Percentiles rank a stretch among this genome's conserved stretches.
Conservation (phyloP, 768 basidiomycete genomes). For the Serendipita sp. region DNA sequence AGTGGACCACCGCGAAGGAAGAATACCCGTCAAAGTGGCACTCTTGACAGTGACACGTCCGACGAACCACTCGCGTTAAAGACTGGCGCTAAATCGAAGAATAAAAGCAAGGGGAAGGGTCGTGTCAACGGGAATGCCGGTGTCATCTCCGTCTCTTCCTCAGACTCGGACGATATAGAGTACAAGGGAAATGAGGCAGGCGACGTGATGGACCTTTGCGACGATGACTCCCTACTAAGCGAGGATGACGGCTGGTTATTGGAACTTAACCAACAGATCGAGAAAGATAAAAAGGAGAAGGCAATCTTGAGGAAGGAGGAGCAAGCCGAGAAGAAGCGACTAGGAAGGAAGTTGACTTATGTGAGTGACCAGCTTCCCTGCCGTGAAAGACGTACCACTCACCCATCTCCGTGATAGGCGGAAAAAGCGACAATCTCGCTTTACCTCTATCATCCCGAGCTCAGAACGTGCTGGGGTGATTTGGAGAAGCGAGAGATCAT, state of each 20-base stretch:
- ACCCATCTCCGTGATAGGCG: conserved; percentile 30
- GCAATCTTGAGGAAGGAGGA: conserved; percentile 29
- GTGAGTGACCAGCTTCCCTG: conserved; percentile 23
- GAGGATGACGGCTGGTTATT: conserved; percentile 16
- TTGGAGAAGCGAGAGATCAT: conserved; percentile 47
- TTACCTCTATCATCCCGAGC: conserved; percentile 58
- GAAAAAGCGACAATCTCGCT: conserved; percentile 53
- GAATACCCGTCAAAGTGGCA: neutral
- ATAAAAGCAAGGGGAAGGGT: conserved; percentile 9
- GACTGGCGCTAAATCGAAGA: neutral
- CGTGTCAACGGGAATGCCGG: conserved; percentile 8
- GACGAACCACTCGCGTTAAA: neutral
- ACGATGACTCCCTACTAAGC: conserved; percentile 6
- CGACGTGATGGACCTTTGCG: conserved; percentile 9
- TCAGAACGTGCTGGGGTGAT: conserved; percentile 77
- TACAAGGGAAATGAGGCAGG: neutral
- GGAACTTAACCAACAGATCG: conserved; percentile 1
- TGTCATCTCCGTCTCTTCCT: neutral
- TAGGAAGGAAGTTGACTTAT: conserved; percentile 62
- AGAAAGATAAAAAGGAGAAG: conserved; percentile 16
- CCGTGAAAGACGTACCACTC: neutral
- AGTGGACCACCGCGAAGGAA: neutral
- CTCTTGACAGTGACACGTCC: neutral
- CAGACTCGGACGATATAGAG: neutral
- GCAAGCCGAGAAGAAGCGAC: conserved; percentile 29